A percentile compares a stretch with the other conserved stretches of the same genome.
phyloP scores from a whole-genome alignment of 371 early-diverging fungal species.

The Lichtheimia ornata region DNA sequence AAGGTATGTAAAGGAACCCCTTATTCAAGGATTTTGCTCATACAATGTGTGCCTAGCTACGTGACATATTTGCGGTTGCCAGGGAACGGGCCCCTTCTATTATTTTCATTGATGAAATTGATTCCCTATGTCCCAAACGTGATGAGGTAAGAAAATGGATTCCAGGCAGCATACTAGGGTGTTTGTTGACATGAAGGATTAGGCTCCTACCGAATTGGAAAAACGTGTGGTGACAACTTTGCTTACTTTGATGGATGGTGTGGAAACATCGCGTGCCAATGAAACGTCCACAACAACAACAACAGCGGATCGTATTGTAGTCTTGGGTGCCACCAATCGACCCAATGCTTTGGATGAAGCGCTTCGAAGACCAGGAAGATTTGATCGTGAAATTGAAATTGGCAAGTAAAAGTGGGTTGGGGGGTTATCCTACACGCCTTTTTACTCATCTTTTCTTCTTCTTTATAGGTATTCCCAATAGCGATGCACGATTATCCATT shows the following conservation, averaged over 20 bases:
- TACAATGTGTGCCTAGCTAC: conserved; percentile 45
- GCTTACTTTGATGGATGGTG: conserved; percentile 96
- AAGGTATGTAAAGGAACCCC: conserved; percentile 47
- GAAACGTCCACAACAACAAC: neutral
- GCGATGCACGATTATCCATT: conserved; percentile 74
- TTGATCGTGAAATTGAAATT: conserved; percentile 95
- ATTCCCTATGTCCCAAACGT: conserved; percentile 93
- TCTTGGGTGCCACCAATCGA: conserved; percentile 98
- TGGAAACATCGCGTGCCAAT: conserved; percentile 14
- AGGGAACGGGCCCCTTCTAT: conserved; percentile 84
- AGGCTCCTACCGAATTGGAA: conserved; percentile 75
- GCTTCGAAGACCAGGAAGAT: conserved; percentile 95
- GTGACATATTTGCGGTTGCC: conserved; percentile 84
- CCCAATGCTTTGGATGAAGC: conserved; percentile 95
- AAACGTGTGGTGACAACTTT: conserved; percentile 96
- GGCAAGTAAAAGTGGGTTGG: too few relatives aligned
- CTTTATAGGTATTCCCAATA: conserved; percentile 69
- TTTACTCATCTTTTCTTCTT: too few relatives aligned
- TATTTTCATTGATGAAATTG: conserved; percentile 99
- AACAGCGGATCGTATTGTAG: conserved; percentile 58
- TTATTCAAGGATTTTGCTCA: neutral
- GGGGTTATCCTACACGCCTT: too few relatives aligned
- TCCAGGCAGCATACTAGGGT: neutral
- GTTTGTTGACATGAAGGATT: neutral
- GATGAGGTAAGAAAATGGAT: conserved; percentile 58